A percentile compares a stretch with the other conserved stretches of the same genome.
Evolutionary conservation across 176 grass and related monocot species (phyloP).

Genomic region (Tillandsia leiboldiana): DNA sequence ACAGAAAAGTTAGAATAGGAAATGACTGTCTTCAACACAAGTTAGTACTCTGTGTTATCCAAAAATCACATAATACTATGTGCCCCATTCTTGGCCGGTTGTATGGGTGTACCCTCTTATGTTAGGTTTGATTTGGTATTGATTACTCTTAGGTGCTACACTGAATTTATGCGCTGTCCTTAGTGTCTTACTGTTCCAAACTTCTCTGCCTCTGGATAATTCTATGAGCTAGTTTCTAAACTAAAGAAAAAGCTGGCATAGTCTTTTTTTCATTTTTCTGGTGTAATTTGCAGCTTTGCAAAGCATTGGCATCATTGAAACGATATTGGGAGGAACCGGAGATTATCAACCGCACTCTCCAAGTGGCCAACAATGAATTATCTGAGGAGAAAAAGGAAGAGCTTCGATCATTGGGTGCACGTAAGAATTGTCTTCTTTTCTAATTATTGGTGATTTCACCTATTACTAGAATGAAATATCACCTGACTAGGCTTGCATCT

Average conservation of each 20-base stretch:
- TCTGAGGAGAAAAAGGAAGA: conserved; percentile 49
- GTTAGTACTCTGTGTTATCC: too few relatives aligned
- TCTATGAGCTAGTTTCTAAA: not conserved
- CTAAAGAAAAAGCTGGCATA: not conserved
- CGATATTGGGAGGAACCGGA: conserved; percentile 72
- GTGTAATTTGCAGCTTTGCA: conserved; percentile 55
- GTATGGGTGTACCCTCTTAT: not conserved
- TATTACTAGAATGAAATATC: not conserved
- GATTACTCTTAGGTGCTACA: not conserved
- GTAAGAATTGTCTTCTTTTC: conserved; percentile 36
- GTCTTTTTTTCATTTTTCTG: not conserved
- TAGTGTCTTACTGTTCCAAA: too few relatives aligned
- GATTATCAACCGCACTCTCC: conserved; percentile 71
- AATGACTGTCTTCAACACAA: too few relatives aligned
- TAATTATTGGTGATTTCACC: not conserved
- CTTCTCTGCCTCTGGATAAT: not conserved
- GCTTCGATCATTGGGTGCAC: conserved; percentile 72
- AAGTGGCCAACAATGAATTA: conserved; percentile 61
- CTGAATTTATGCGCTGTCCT: too few relatives aligned
- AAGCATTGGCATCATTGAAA: conserved; percentile 60
- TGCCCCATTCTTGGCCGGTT: too few relatives aligned
- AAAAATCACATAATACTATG: too few relatives aligned
- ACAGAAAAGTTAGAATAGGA: too few relatives aligned
- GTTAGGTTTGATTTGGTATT: not conserved
- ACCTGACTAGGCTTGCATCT: not conserved